Percentiles rank a stretch among this genome's conserved stretches.
Evolutionary conservation across 2,329 filamentous ascomycete genomes (phyloP).

Genomic region (Fusarium foetens): DNA sequence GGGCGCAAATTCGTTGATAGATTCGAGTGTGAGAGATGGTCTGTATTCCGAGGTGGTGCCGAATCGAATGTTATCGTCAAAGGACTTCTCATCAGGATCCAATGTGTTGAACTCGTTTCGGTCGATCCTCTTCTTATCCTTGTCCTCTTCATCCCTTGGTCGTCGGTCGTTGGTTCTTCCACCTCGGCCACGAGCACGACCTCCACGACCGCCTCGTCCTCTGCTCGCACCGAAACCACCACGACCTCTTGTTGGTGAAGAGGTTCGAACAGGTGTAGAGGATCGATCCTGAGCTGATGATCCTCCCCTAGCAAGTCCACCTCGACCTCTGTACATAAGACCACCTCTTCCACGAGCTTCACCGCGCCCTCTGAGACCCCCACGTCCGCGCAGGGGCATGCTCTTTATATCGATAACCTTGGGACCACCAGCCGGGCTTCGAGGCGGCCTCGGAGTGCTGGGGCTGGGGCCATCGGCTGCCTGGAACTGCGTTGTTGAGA

Average conservation of each 20-base stretch:
- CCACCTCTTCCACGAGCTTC: slow-evolving; percentile 27
- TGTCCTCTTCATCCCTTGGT: slow-evolving; percentile 41
- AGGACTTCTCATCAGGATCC: slow-evolving; percentile 50
- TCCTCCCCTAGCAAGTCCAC: slow-evolving; percentile 28
- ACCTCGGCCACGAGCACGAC: slow-evolving; percentile 32
- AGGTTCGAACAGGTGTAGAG: slow-evolving; percentile 12
- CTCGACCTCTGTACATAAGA: slow-evolving; percentile 15
- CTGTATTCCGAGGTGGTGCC: slow-evolving; percentile 46
- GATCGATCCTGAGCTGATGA: slow-evolving; percentile 22
- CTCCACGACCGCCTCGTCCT: slow-evolving; percentile 35
- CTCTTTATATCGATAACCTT: slow-evolving; percentile 55
- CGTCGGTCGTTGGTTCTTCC: slow-evolving; percentile 24
- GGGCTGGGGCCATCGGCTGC: slow-evolving; percentile 43
- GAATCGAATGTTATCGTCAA: slow-evolving; percentile 51
- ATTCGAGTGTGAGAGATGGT: slow-evolving; percentile 50
- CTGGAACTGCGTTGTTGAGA: slow-evolving; percentile 53
- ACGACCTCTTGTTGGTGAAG: slow-evolving; percentile 27
- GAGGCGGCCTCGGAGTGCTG: slow-evolving; percentile 36
- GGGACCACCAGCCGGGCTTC: slow-evolving; percentile 35
- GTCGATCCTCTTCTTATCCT: slow-evolving; percentile 40
- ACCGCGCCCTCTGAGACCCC: slow-evolving; percentile 43
- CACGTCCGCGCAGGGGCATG: slow-evolving; percentile 44
- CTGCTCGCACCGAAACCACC: slow-evolving; percentile 24
- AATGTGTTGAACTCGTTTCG: slow-evolving; percentile 43
- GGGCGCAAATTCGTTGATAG: slow-evolving; percentile 47